These are phyloP conservation scores for Verticillium dahliae DNA, from an alignment of 2,329 filamentous ascomycete species.

Conservation along the genomic window DNA sequence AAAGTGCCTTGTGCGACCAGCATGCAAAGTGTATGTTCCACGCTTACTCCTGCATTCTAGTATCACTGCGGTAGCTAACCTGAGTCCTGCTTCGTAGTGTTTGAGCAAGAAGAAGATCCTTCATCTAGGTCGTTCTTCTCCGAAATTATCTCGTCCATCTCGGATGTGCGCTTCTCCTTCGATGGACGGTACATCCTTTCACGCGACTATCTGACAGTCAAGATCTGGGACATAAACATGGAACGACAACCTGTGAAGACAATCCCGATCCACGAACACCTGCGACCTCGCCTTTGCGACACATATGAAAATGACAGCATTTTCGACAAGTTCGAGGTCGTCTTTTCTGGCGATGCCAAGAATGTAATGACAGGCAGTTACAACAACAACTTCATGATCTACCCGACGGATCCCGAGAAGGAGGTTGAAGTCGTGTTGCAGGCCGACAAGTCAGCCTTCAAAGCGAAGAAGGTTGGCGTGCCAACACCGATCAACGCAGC, in stretches of 20 bases:
- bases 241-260: conserved; percentile 96
- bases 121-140: conserved; percentile 98
- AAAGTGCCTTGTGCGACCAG: conserved; percentile 91
- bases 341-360: conserved; percentile 96
- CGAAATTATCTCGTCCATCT: conserved; percentile 99
- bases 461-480: conserved; percentile 98
- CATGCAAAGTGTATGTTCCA: conserved; percentile 78
- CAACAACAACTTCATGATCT: conserved; percentile 99
- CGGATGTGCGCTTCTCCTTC: conserved; percentile 93
- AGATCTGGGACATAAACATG: conserved; percentile 99
- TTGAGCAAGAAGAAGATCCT: conserved; percentile 97
- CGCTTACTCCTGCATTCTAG: not conserved
- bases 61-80: not conserved
- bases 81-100: conserved; percentile 52
- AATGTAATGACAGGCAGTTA: conserved; percentile 99
- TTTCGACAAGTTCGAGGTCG: conserved; percentile 99
- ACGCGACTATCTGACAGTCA: conserved; percentile 95
- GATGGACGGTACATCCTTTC: conserved; percentile 97
- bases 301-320: conserved; percentile 99
- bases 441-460: conserved; percentile 98
- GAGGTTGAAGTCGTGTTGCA: conserved; percentile 96
- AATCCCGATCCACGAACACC: conserved; percentile 96
- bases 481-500: conserved; percentile 91
- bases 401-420: conserved; percentile 90
- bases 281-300: conserved; percentile 88